Conservation (phyloP, 805 yeast species). For the Yarrowia bubula region DNA sequence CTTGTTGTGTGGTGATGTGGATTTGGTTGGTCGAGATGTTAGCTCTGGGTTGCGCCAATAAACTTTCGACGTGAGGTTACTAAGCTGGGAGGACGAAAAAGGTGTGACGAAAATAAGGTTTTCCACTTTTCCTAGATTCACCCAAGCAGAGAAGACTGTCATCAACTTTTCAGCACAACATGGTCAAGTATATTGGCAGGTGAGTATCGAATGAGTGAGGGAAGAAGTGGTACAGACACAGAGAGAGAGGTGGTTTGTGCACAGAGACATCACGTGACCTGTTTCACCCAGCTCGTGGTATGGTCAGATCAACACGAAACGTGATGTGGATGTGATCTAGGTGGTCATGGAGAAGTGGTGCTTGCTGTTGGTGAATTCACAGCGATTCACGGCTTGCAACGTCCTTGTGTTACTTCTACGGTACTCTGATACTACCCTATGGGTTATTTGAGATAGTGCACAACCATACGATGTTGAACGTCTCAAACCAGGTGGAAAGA, state of each 20-base stretch:
- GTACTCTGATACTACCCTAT: too few relatives aligned
- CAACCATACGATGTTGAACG: too few relatives aligned
- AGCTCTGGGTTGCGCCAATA: conserved; percentile 3
- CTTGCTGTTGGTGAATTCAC: too few relatives aligned
- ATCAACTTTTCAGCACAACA: conserved; percentile 22
- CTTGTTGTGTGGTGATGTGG: neutral
- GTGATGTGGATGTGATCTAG: too few relatives aligned
- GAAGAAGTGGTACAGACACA: neutral
- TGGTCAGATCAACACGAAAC: too few relatives aligned
- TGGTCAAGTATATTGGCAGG: conserved; percentile 24
- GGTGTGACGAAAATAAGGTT: neutral
- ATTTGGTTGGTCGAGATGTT: conserved; percentile 8
- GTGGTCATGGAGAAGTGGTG: too few relatives aligned
- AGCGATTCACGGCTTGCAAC: too few relatives aligned
- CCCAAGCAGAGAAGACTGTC: neutral
- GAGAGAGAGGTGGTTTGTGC: neutral
- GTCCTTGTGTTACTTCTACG: too few relatives aligned
- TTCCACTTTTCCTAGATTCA: conserved; percentile 3
- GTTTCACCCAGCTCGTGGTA: too few relatives aligned
- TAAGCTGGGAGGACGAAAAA: neutral
- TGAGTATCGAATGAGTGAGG: neutral
- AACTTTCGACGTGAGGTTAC: neutral
- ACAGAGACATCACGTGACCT: neutral
- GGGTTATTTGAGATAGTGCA: too few relatives aligned
- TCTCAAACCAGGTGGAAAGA: too few relatives aligned